phyloP scores from a whole-genome alignment of 352 stramenopile genomes.

The Globisporangium rhizosaccharum region DNA sequence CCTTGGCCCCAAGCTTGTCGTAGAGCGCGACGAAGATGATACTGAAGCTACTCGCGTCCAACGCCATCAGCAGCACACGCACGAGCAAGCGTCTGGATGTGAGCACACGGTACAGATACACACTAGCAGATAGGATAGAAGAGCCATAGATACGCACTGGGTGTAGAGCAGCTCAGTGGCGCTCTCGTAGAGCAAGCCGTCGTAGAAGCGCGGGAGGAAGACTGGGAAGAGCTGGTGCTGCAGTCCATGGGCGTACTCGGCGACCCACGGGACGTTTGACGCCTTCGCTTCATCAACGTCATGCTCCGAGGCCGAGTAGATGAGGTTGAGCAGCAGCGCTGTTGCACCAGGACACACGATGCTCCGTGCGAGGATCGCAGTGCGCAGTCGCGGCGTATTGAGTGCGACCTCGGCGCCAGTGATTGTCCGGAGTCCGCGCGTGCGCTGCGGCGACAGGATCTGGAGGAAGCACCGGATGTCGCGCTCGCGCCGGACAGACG shows the following conservation, averaged over 20 bases:
- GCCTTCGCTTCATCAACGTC: constrained; percentile 26
- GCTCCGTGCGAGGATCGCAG: constrained; percentile 43
- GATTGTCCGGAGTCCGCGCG: constrained; percentile 38
- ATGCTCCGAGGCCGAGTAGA: constrained; percentile 40
- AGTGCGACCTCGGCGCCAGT: constrained; percentile 47
- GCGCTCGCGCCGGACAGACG: constrained; percentile 2
- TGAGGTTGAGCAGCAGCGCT: constrained; percentile 51
- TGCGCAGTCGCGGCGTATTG: constrained; percentile 39
- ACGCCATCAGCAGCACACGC: background rate
- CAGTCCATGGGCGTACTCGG: constrained; percentile 45
- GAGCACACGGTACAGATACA: no score
- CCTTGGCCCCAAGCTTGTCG: constrained; percentile 22
- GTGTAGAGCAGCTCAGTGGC: constrained; percentile 34
- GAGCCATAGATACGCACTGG: constrained; percentile 18
- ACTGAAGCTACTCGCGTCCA: constrained; percentile 22
- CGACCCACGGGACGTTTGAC: constrained; percentile 44
- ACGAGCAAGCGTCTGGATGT: background rate
- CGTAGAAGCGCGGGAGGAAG: constrained; percentile 32
- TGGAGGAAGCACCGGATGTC: constrained; percentile 46
- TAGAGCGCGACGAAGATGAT: constrained; percentile 44
- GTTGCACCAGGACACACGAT: constrained; percentile 46
- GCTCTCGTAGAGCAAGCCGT: constrained; percentile 33
- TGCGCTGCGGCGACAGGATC: constrained; percentile 39
- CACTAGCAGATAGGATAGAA: no score
- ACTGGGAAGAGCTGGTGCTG: constrained; percentile 53